Evolutionary conservation across 257 asterid genomes (phyloP).

Genomic region (Marsdenia floribunda): DNA sequence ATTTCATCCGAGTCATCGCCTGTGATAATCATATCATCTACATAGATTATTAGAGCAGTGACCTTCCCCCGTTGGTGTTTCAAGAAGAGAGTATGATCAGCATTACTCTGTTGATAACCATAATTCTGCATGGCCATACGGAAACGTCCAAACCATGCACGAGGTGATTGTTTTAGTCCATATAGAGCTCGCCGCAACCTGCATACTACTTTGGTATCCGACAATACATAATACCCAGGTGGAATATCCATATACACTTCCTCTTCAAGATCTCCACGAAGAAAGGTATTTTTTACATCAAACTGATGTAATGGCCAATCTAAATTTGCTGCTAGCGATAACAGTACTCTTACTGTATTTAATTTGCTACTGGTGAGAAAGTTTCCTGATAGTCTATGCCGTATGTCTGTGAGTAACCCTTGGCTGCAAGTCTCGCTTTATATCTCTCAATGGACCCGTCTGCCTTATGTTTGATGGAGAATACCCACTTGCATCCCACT

Average conservation of each 20-base stretch:
- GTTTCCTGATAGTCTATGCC: too few species aligned
- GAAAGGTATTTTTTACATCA: too few species aligned
- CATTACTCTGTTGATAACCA: too few species aligned
- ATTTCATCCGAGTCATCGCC: background rate
- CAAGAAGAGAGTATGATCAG: background rate
- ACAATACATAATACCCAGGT: background rate
- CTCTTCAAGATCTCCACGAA: background rate
- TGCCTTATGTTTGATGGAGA: too few species aligned
- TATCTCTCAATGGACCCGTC: too few species aligned
- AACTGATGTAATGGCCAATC: too few species aligned
- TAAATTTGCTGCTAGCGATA: too few species aligned
- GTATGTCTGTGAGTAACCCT: too few species aligned
- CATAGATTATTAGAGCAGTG: background rate
- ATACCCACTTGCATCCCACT: too few species aligned
- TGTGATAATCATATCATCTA: background rate
- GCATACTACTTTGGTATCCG: background rate
- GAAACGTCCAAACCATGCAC: background rate
- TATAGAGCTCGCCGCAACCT: background rate
- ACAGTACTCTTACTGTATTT: too few species aligned
- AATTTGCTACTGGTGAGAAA: too few species aligned
- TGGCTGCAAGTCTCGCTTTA: too few species aligned
- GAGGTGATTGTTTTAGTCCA: background rate
- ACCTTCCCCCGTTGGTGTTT: background rate
- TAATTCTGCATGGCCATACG: fast-evolving
- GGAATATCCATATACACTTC: background rate